Conservation (phyloP, 768 basidiomycete genomes). For the Mycena galericulata region DNA sequence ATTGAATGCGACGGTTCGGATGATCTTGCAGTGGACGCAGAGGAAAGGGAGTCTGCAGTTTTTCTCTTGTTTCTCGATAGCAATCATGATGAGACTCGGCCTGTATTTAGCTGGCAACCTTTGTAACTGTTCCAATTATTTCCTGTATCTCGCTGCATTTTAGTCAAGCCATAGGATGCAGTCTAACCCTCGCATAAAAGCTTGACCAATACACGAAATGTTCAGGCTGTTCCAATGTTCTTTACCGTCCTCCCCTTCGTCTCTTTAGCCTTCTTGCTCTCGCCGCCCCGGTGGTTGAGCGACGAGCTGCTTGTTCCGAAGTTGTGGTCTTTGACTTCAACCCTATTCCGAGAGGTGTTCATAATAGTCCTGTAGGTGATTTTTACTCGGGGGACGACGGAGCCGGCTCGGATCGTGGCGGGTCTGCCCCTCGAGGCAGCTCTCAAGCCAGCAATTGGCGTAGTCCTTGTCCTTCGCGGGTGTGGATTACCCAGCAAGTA, state of each 20-base stretch:
- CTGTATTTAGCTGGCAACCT: neutral
- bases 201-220: neutral
- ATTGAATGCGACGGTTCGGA: too few species aligned
- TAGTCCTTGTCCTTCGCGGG: conserved; percentile 35
- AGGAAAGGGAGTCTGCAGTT: too few species aligned
- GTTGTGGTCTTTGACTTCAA: conserved; percentile 18
- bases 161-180: neutral
- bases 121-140: conserved; percentile 9
- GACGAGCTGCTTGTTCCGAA: conserved; percentile 24
- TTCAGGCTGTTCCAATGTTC: conserved; percentile 6
- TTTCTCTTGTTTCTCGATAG: neutral
- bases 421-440: conserved; percentile 33
- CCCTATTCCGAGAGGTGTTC: too few species aligned
- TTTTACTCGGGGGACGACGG: conserved; percentile 36
- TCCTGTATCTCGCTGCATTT: neutral
- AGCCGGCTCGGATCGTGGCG: conserved; percentile 32
- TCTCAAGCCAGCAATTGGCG: conserved; percentile 30
- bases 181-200: neutral
- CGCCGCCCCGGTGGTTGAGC: conserved; percentile 30
- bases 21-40: too few species aligned
- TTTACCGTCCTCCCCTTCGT: conserved; percentile 16
- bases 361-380: conserved; percentile 19
- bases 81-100: neutral
- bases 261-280: conserved; percentile 19
- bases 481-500: conserved; percentile 35